Evolutionary conservation across 1,139 yeast genomes (phyloP).

Genomic region (Saccharomyces hybrid): DNA sequence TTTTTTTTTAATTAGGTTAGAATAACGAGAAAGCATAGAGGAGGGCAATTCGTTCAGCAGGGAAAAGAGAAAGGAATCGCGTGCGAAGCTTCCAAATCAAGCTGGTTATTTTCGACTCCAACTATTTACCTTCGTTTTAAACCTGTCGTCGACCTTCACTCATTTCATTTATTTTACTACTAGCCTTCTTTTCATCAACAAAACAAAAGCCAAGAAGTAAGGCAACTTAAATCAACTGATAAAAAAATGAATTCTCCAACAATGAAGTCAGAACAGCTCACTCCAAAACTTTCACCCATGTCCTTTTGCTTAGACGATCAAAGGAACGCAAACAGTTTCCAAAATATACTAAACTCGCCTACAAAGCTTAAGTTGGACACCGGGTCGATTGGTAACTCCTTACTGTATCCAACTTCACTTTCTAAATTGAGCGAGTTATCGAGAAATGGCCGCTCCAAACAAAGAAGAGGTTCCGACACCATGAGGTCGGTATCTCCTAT

Average conservation of each 20-base stretch:
- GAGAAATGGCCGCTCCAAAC: conserved; percentile 19
- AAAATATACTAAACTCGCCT: conserved; percentile 20
- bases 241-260: conserved; percentile 21
- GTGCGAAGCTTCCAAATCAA: not conserved
- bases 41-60: not conserved
- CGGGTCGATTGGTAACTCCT: conserved; percentile 69
- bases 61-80: not conserved
- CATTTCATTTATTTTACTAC: not conserved
- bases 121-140: conserved; percentile 7
- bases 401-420: conserved; percentile 26
- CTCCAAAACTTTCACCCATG: conserved; percentile 27
- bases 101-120: conserved; percentile 2
- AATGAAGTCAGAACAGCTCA: conserved; percentile 18
- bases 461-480: conserved; percentile 20
- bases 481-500: conserved; percentile 23
- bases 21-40: not conserved
- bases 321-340: conserved; percentile 12
- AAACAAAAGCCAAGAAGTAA: not conserved
- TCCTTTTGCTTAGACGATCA: conserved; percentile 25
- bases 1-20: not conserved
- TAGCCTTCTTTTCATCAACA: not conserved
- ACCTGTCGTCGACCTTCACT: not conserved
- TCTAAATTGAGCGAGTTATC: conserved; percentile 27
- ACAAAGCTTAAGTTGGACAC: conserved; percentile 53
- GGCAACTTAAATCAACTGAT: not conserved